Base-by-base conservation (phyloP, 2,329 filamentous ascomycete species). In the Tolypocladium inflatum region DNA sequence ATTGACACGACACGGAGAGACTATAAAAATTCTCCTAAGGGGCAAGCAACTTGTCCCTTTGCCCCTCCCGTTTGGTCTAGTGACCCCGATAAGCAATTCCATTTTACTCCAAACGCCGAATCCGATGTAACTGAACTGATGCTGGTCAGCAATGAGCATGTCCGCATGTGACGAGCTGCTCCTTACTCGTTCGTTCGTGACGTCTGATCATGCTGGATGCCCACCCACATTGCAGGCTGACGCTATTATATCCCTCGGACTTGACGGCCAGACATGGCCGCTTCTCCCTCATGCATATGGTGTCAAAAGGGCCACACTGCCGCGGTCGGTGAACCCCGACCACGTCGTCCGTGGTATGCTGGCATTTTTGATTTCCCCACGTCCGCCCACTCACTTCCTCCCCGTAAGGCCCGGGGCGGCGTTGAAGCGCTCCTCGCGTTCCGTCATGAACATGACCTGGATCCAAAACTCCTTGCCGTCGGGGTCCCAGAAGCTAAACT, bases 401-500 rank as follows among this genome's bases (percentile, higher is more conserved):
- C 76, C 76, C 33, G 79, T 79, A 65, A 87, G 68, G 15, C 84
- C 84, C 0, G 84, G 84, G 57, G 85, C 84, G 21, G 83, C 83
- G 55, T 84, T 85, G 63, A 86, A 97, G 60, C 91, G 81, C 80
- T 97, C 93, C 76, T 97, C 94, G 63, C 94, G 85, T 79, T 99
- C 94, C 43, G 94, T 97, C 83, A 97, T 94, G 77, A 97, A 99
- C 80, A 97, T 89, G 63, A 99, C 83, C 79, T 97, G 94, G 45
- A 97, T 84, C 90, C 91, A 97, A 71, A 95, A 99, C 78, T 97
- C 93, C 80, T 95, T 96, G 62, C 88, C 86, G 72, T 99, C 94
- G 60, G 88, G 87, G 74, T 99, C 94, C 80, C 92, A 99, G 86
- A 92, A 97, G 57, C 85, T 88, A 82, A 93, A 99, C 74, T 92